Percentiles rank a stretch among this genome's conserved stretches.
phyloP scores from a whole-genome alignment of 108 stramenopile species.

The Conticribra weissflogii region DNA sequence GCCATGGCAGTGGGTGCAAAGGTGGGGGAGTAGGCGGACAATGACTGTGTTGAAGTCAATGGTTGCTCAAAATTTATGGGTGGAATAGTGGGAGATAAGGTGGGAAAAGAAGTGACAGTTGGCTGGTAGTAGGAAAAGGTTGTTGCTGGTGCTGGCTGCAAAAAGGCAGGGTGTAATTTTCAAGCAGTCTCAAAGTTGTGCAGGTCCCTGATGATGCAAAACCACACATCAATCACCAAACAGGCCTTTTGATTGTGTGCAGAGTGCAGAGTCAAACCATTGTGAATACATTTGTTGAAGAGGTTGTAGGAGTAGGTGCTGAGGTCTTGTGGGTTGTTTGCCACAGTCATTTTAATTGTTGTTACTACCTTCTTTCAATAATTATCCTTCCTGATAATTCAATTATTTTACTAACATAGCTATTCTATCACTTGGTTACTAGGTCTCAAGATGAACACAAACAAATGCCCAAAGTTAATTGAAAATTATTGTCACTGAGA shows the following conservation, averaged over 20 bases:
- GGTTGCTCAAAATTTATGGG: background rate
- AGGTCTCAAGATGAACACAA: too few species aligned
- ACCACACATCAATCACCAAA: conserved; percentile 35
- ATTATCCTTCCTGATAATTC: too few species aligned
- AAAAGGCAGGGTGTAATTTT: conserved; percentile 1
- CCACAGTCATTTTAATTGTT: too few species aligned
- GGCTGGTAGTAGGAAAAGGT: background rate
- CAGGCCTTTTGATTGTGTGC: conserved; percentile 28
- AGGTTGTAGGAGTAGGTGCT: too few species aligned
- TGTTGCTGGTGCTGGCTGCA: background rate
- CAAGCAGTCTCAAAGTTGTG: conserved; percentile 29
- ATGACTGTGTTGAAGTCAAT: background rate
- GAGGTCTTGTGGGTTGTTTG: too few species aligned
- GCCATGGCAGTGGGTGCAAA: background rate
- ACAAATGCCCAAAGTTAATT: too few species aligned
- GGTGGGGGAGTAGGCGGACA: background rate
- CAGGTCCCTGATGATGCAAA: conserved; percentile 3
- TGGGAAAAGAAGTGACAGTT: background rate
- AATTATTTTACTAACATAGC: too few species aligned
- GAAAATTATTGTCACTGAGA: too few species aligned
- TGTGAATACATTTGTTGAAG: conserved; percentile 36
- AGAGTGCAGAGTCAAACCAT: conserved; percentile 35
- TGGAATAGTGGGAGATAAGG: background rate
- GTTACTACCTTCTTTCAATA: too few species aligned
- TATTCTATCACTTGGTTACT: too few species aligned